Base-by-base conservation (phyloP, 331 rosid genomes). In the Quercus phellos region DNA sequence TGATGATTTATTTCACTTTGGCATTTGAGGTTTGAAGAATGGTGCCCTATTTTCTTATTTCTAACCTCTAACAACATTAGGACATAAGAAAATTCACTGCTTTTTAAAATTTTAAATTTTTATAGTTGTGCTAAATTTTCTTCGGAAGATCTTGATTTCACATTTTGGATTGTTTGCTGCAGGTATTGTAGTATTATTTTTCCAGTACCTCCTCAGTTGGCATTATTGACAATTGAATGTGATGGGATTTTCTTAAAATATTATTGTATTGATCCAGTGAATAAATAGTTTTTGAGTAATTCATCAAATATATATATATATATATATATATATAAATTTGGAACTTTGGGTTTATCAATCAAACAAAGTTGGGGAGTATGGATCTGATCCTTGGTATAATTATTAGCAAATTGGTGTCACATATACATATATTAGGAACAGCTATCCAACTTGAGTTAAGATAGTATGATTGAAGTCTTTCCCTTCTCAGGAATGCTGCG, bases 31-130 rank as follows among this genome's bases (percentile, higher is more conserved):
- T 30, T 73, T 55, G 21, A 30, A 5, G 29, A 26, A 27, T 54
- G 32, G 51, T 27, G 29, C 60, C 32, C 29, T 55, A 24, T 72
- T 53, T 55, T 73, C 26, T 5, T 72, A 38, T 46, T 46, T 46
- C 51, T 38, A 38, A 38, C 43, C 72, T 53, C 55, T 50, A 18
- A 79, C 55, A 74, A 75, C 56, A 55, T 63, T 66, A 55, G 66
- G 68, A 26, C 77, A 63, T 70, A 22, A 54, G 22, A n/a, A 51
- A 11, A 74, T 68, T 78, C 35, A n/a, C 71, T 56, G 55, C 30
- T 78, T 58, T 50, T 27, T 64, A 11, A 26, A 29, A 2, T 71
- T 22, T 18, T 26, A 26, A 34, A 3, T 51, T 50, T 56, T 56
- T 32, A 9, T 22, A 32, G 3, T 3, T 55, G 24, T 22, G 1